Percentiles rank a stretch among this genome's conserved stretches.
Conservation (phyloP, 768 basidiomycete species). For the Galerina marginata region DNA sequence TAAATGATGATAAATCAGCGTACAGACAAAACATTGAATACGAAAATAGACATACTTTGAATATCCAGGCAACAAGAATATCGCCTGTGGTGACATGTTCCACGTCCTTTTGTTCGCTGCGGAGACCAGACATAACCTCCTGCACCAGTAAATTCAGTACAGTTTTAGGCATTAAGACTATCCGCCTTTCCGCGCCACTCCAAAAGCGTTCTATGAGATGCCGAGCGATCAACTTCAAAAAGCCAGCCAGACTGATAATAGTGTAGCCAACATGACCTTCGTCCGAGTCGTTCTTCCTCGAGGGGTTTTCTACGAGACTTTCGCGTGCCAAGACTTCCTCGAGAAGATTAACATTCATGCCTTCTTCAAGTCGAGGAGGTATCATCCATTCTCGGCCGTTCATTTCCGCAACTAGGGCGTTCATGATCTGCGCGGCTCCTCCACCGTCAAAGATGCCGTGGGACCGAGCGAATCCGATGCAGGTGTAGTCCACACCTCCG, state of each 20-base stretch:
- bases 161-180: constrained; percentile 38
- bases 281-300: too few species aligned
- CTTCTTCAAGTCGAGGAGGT: constrained; percentile 38
- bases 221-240: too few species aligned
- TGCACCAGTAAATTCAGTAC: constrained; percentile 35
- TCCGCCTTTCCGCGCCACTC: constrained; percentile 36
- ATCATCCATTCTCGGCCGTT: constrained; percentile 39
- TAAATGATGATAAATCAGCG: neutral
- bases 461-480: constrained; percentile 46
- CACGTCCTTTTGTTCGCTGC: constrained; percentile 16
- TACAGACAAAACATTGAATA: neutral
- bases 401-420: constrained; percentile 46
- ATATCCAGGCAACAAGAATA: constrained; percentile 45
- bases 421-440: constrained; percentile 41
- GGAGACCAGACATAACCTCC: constrained; percentile 31
- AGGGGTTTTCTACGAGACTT: too few species aligned
- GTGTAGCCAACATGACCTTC: too few species aligned
- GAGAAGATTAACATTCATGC: constrained; percentile 39
- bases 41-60: constrained; percentile 34
- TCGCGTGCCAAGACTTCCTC: constrained; percentile 30
- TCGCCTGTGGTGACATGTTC: constrained; percentile 40
- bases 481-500: constrained; percentile 35
- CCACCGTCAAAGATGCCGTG: constrained; percentile 50
- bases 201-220: too few species aligned
- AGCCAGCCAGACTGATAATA: too few species aligned